phyloP scores from a whole-genome alignment of 176 grass and related monocot genomes.

The Eleusine indica region DNA sequence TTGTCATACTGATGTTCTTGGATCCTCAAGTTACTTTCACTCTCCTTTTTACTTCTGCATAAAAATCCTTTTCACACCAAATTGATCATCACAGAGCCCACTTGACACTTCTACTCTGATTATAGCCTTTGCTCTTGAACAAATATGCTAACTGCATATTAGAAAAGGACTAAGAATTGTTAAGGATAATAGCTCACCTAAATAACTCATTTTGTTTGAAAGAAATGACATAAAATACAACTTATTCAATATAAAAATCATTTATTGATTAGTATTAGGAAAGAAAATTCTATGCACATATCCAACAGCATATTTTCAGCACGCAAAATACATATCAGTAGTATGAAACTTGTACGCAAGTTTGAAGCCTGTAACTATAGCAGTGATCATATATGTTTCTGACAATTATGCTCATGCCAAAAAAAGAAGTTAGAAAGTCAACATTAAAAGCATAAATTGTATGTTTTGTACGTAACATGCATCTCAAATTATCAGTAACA shows the following conservation, averaged over 20 bases:
- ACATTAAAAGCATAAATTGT: not conserved
- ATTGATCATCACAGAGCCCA: constrained; percentile 19
- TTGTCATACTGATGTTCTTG: constrained; percentile 53
- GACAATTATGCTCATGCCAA: not conserved
- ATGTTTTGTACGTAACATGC: not conserved
- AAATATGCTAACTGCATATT: not conserved
- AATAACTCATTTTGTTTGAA: not conserved
- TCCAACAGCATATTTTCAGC: not conserved
- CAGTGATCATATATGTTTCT: not conserved
- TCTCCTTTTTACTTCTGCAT: not conserved
- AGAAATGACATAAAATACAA: not conserved
- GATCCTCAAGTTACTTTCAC: not conserved
- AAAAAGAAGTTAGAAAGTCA: not conserved
- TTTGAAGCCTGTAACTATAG: constrained; percentile 9
- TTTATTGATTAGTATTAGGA: not conserved
- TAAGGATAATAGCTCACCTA: not conserved
- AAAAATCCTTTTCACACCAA: constrained; percentile 25
- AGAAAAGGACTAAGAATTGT: not conserved
- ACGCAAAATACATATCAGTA: not conserved
- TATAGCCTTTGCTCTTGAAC: constrained; percentile 26
- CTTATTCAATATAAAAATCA: not conserved
- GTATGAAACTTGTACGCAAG: not conserved
- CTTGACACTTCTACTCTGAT: not conserved
- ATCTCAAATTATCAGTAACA: not conserved
- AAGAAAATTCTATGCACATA: not conserved